Conservation (phyloP, 805 yeast species). For the Wickerhamomyces mucosus region DNA sequence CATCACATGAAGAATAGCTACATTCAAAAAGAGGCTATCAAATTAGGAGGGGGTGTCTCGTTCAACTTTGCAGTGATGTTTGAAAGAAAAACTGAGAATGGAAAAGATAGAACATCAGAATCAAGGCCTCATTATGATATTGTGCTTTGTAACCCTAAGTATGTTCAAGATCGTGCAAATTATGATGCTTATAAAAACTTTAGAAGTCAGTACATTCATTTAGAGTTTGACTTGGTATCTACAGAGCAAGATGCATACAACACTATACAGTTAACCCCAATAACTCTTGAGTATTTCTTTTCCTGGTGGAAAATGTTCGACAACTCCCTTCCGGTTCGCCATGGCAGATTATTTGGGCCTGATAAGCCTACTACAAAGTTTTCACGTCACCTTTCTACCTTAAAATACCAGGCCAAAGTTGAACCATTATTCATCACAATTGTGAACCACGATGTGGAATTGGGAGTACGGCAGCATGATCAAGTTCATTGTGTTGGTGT, state of each 20-base stretch:
- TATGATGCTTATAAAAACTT: slow-evolving; percentile 81
- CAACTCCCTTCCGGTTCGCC: slow-evolving; percentile 72
- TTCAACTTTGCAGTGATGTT: slow-evolving; percentile 50
- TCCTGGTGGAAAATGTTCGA: slow-evolving; percentile 82
- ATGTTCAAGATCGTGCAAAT: slow-evolving; percentile 30
- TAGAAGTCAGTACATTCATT: slow-evolving; percentile 74
- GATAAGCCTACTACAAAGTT: slow-evolving; percentile 51
- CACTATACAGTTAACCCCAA: slow-evolving; percentile 70
- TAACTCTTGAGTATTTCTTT: slow-evolving; percentile 56
- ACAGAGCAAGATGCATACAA: slow-evolving; percentile 40
- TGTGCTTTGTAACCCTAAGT: slow-evolving; percentile 45
- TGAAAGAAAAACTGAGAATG: slow-evolving; percentile 31
- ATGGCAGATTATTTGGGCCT: slow-evolving; percentile 62
- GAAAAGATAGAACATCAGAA: slow-evolving; percentile 29
- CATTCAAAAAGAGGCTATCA: slow-evolving; percentile 46
- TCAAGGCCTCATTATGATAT: slow-evolving; percentile 56
- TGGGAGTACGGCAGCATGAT: slow-evolving; percentile 29
- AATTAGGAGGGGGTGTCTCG: slow-evolving; percentile 49
- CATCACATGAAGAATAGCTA: slow-evolving; percentile 17
- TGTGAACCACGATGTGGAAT: slow-evolving; percentile 44
- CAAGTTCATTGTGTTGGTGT: slow-evolving; percentile 52
- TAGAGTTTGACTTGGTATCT: slow-evolving; percentile 50
- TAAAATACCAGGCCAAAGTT: slow-evolving; percentile 68
- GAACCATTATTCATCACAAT: slow-evolving; percentile 71
- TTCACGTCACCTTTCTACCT: slow-evolving; percentile 64